Evolutionary conservation across 202 grass and related monocot species (phyloP).

Genomic region (Panicum hallii): DNA sequence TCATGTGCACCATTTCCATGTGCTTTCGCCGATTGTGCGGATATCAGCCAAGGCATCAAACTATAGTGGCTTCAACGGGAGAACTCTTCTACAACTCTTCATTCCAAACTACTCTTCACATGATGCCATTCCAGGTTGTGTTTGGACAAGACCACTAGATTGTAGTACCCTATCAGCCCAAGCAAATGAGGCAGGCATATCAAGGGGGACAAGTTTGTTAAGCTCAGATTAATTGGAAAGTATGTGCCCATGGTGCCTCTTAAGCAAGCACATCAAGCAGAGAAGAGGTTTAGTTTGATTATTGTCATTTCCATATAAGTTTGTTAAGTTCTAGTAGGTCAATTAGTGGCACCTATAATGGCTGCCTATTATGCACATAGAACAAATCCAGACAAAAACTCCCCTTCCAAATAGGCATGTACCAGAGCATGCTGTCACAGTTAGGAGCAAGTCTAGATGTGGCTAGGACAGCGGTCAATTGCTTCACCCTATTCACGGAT

Average conservation of each 20-base stretch:
- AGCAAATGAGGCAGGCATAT: neutral
- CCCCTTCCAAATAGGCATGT: neutral
- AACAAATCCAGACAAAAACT: neutral
- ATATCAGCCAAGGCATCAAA: neutral
- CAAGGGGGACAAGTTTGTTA: neutral
- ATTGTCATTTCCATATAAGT: neutral
- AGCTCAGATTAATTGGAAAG: neutral
- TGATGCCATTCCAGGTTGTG: neutral
- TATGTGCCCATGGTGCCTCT: neutral
- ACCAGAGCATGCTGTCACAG: neutral
- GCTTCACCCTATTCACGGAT: neutral
- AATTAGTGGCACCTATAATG: neutral
- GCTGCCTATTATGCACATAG: neutral
- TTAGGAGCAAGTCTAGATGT: neutral
- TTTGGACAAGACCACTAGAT: neutral
- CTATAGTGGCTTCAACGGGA: neutral
- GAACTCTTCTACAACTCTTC: neutral
- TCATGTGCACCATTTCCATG: neutral
- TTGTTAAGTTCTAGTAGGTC: neutral
- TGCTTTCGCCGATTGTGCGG: neutral
- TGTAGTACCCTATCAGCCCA: neutral
- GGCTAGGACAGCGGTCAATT: neutral
- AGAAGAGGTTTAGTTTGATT: conserved; percentile 3
- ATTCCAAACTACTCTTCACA: neutral
- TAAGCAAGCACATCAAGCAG: neutral